A percentile compares a stretch with the other conserved stretches of the same genome.
phyloP scores from a whole-genome alignment of 768 basidiomycete genomes.

The Sarcomyxa edulis region DNA sequence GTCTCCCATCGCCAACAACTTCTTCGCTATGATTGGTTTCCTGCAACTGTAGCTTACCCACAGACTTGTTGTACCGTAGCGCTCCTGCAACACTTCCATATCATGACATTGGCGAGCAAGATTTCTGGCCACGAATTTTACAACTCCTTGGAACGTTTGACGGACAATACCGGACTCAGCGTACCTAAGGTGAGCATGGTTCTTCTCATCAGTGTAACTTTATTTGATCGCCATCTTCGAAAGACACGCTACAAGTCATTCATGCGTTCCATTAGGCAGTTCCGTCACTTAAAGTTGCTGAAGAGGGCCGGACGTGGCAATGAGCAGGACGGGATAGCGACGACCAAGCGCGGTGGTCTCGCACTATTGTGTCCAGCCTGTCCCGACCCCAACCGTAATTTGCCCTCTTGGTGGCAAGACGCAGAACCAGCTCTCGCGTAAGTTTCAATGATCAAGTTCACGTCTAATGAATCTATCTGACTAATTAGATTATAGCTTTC shows the following conservation, averaged over 20 bases:
- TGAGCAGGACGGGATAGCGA: constrained; percentile 10
- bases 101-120: constrained; percentile 23
- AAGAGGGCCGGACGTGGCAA: constrained; percentile 22
- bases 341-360: constrained; percentile 17
- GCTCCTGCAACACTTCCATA: constrained; percentile 18
- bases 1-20: constrained; percentile 20
- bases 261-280: constrained; percentile 16
- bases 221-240: not conserved
- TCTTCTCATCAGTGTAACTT: too few species aligned
- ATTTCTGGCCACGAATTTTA: constrained; percentile 24
- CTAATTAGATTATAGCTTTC: not conserved
- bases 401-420: constrained; percentile 16
- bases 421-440: constrained; percentile 8
- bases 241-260: constrained; percentile 25
- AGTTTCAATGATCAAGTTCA: not conserved
- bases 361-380: constrained; percentile 26
- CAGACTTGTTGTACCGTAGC: constrained; percentile 19
- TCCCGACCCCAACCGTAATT: constrained; percentile 22
- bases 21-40: constrained; percentile 21
- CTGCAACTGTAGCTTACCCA: constrained; percentile 23
- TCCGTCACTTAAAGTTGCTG: constrained; percentile 15
- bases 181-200: constrained; percentile 16
- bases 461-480: not conserved
- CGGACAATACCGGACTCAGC: constrained; percentile 19
- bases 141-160: constrained; percentile 13